Evolutionary conservation across 2,329 filamentous ascomycete species (phyloP).

Genomic region (Microsporum audouinii): DNA sequence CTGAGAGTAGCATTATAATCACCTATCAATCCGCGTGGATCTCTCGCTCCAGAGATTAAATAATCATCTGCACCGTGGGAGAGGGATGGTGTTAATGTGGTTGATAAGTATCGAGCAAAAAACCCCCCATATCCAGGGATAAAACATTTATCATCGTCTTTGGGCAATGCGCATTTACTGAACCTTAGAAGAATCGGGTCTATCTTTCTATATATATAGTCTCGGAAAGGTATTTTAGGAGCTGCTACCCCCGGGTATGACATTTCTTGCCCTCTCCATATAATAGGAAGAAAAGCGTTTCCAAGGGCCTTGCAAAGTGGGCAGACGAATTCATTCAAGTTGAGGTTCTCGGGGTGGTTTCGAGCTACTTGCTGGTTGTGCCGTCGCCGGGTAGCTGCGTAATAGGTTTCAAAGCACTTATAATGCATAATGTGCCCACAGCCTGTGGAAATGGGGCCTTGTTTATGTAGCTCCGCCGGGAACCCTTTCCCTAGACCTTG

Average conservation of each 20-base stretch:
- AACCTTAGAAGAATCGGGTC: slow-evolving; percentile 36
- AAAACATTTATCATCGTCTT: slow-evolving; percentile 26
- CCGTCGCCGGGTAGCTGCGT: slow-evolving; percentile 67
- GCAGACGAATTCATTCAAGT: slow-evolving; percentile 82
- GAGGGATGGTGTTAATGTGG: slow-evolving; percentile 41
- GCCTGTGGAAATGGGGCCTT: slow-evolving; percentile 74
- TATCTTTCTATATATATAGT: slow-evolving; percentile 56
- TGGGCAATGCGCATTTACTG: slow-evolving; percentile 36
- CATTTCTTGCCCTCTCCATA: slow-evolving; percentile 89
- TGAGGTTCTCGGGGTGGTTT: slow-evolving; percentile 75
- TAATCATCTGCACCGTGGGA: slow-evolving; percentile 32
- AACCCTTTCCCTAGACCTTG: slow-evolving; percentile 86
- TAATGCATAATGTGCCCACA: slow-evolving; percentile 99
- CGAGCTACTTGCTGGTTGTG: slow-evolving; percentile 88
- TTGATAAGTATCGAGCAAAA: slow-evolving; percentile 42
- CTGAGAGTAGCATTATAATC: background rate
- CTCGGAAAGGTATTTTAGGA: slow-evolving; percentile 48
- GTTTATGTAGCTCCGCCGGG: slow-evolving; percentile 51
- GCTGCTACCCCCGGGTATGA: slow-evolving; percentile 64
- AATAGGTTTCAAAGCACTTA: slow-evolving; percentile 85
- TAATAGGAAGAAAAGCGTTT: slow-evolving; percentile 85
- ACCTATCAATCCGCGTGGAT: background rate
- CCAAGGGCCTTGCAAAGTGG: slow-evolving; percentile 93
- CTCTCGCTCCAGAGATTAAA: slow-evolving; percentile 6
- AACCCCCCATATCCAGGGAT: slow-evolving; percentile 35